Evolutionary conservation across 169 alveolate genomes (phyloP).

Genomic region (Plasmodium chabaudi): DNA sequence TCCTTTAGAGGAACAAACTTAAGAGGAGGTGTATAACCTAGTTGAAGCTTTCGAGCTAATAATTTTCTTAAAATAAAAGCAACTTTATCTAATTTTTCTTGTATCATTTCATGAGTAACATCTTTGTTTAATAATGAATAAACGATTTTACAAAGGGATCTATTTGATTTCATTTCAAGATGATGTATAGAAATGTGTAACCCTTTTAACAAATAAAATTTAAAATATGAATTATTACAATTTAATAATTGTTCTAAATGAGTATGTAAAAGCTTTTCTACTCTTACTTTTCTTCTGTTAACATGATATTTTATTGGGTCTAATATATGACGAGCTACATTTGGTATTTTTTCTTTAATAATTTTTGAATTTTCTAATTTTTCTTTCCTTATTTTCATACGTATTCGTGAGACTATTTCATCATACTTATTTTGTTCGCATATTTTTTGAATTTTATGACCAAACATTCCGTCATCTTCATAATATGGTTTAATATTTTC

Average conservation of each 20-base stretch:
- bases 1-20: constrained; percentile 70
- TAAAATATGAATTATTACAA: constrained; percentile 80
- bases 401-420: constrained; percentile 85
- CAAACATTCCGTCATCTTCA: constrained; percentile 47
- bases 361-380: constrained; percentile 80
- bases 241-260: constrained; percentile 84
- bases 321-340: constrained; percentile 80
- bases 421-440: constrained; percentile 81
- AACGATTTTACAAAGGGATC: constrained; percentile 79
- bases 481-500: constrained; percentile 68
- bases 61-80: constrained; percentile 79
- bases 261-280: constrained; percentile 80
- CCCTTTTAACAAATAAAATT: constrained; percentile 77
- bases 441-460: constrained; percentile 53
- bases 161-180: constrained; percentile 83
- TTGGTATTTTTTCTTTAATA: constrained; percentile 82
- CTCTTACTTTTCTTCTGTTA: constrained; percentile 79
- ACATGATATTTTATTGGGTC: constrained; percentile 85
- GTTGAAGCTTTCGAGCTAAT: constrained; percentile 84
- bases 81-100: constrained; percentile 77
- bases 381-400: constrained; percentile 82
- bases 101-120: constrained; percentile 76
- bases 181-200: constrained; percentile 82
- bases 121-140: constrained; percentile 79
- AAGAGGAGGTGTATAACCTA: constrained; percentile 88